Base-by-base conservation (phyloP, 1,284 basidiomycete genomes). In the Cystobasidiaceae sp. region DNA sequence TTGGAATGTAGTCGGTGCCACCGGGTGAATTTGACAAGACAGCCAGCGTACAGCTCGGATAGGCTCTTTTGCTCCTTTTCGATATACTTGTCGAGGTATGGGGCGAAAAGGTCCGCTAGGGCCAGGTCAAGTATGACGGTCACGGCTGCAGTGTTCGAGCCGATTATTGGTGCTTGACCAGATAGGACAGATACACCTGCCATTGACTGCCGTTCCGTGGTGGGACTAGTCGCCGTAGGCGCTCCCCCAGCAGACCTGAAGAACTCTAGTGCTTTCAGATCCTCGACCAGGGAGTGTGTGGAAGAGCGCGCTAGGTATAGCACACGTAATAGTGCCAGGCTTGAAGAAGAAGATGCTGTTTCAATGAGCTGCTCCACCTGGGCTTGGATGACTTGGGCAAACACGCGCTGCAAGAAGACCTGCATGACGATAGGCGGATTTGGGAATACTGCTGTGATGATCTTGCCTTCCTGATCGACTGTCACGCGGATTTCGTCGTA, bases 381-480 rank as follows among this genome's bases (percentile, higher is more conserved):
- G 81, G 93, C 89, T 81, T 96, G 92, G 64, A 97, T 92, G 23
- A 93, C 92, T 80, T 99, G 96, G 0, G 93, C 94, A 78, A 99
- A 99, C 0, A 98, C 91, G 39, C 96, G 83, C 75, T 97, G 96
- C 43, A 99, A 78, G 78, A 99, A 98, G 6, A 97, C 93, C 77
- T 97, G 92, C 92, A 98, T 94, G 15, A 99, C 96, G n/a, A 92
- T 84, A 8, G 89, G 85, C 9, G 96, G 94, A 71, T 93, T 93
- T 0, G 96, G 96, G 77, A 99, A 99, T 3, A 99, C 96, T 1
- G 93, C 96, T 75, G 94, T 93, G 46, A 98, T 93, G 67, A 99
- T 99, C 75, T 97, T 93, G 0, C 91, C 89, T 77, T 99, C 96
- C 71, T 94, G 91, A 37, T 88, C 89, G 21, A 97, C 93, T 0